Percentiles rank a stretch among this genome's conserved stretches.
phyloP scores from a whole-genome alignment of 805 yeast genomes.

The Saturnispora galanensis region DNA sequence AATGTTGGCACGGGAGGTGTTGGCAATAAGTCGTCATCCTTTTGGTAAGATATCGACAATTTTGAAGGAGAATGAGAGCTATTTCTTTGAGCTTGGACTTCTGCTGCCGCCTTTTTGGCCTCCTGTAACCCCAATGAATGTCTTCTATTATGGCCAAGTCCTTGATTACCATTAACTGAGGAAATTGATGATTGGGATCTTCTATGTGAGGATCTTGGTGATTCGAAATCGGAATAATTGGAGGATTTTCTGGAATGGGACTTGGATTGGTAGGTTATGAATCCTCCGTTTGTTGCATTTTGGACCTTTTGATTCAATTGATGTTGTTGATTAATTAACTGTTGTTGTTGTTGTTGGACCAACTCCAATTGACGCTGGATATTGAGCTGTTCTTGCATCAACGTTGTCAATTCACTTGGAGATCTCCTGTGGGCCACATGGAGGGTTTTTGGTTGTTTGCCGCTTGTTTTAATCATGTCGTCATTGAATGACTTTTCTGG shows the following conservation, averaged over 20 bases:
- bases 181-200: conserved; percentile 34
- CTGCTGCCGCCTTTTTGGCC: conserved; percentile 95
- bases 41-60: conserved; percentile 13
- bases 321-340: conserved; percentile 63
- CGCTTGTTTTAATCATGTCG: conserved; percentile 25
- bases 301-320: conserved; percentile 27
- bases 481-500: conserved; percentile 13
- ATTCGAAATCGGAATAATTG: conserved; percentile 16
- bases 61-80: conserved; percentile 25
- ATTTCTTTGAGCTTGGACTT: conserved; percentile 64
- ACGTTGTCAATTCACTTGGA: conserved; percentile 86
- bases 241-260: conserved; percentile 26
- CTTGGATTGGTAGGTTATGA: conserved; percentile 4
- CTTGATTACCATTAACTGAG: conserved; percentile 23
- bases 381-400: conserved; percentile 84
- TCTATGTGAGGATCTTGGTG: conserved; percentile 28
- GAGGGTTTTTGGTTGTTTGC: conserved; percentile 44
- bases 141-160: conserved; percentile 75
- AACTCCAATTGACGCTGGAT: conserved; percentile 87
- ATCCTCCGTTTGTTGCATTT: conserved; percentile 10
- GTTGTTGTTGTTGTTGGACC: conserved; percentile 89
- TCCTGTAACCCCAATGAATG: conserved; percentile 88
- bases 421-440: conserved; percentile 96
- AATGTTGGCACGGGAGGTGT: conserved; percentile 8
- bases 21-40: conserved; percentile 5